Evolutionary conservation across 371 early-diverging fungal genomes (phyloP).

Genomic region (Choanephora cucurbitarum): DNA sequence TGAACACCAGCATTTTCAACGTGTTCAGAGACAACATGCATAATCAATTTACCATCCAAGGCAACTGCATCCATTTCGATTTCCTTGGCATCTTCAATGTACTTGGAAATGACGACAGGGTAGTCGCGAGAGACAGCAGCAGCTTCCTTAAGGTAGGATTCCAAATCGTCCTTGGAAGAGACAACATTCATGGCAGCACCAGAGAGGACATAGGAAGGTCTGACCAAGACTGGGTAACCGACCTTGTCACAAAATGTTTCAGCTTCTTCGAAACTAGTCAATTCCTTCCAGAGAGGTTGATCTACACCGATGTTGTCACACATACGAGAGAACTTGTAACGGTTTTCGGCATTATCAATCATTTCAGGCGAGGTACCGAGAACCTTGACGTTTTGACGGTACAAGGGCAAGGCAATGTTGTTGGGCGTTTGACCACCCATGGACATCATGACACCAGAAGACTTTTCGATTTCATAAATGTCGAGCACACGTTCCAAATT

Average conservation of each 20-base stretch:
- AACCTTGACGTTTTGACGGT: constrained; percentile 83
- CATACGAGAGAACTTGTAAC: constrained; percentile 94
- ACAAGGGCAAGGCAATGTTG: constrained; percentile 90
- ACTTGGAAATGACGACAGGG: constrained; percentile 96
- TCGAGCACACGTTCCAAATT: constrained; percentile 90
- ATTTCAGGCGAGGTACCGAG: constrained; percentile 93
- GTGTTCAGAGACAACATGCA: constrained; percentile 92
- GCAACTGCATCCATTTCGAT: constrained; percentile 97
- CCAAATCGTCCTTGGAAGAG: constrained; percentile 75
- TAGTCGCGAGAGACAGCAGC: constrained; percentile 85
- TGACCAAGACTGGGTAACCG: constrained; percentile 91
- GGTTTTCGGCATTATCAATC: constrained; percentile 93
- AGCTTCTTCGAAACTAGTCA: constrained; percentile 85
- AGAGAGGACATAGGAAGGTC: constrained; percentile 94
- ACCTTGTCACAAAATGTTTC: constrained; percentile 80
- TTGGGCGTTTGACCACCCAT: constrained; percentile 96
- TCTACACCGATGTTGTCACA: constrained; percentile 92
- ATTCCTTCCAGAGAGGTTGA: constrained; percentile 94
- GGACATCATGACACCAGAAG: constrained; percentile 84
- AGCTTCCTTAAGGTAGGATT: constrained; percentile 80
- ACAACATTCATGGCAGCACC: constrained; percentile 98
- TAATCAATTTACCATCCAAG: constrained; percentile 80
- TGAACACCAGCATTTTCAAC: constrained; percentile 98
- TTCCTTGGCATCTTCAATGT: constrained; percentile 93
- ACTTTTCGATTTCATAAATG: constrained; percentile 86